Base-by-base conservation (phyloP, 2,329 filamentous ascomycete genomes). In the Domatiomyces globalis region DNA sequence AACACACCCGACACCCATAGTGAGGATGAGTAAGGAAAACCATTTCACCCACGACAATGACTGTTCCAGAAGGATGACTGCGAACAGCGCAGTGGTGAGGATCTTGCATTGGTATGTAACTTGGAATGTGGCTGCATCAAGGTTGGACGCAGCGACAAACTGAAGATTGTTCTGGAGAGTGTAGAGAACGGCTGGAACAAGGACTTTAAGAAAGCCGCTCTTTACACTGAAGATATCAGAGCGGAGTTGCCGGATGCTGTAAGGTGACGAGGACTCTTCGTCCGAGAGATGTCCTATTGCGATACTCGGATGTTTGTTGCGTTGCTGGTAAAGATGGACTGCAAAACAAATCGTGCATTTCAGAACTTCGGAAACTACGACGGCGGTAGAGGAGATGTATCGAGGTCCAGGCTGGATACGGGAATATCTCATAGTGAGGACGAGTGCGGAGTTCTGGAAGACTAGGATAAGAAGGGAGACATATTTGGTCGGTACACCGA, bases 71-170 rank as follows among this genome's bases (percentile, higher is more conserved):
- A 96, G 75, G 2, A 80, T 68, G 44, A 94, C 83, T 55, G 85
- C 90, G 68, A 95, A 95, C 27, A 95, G 67, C 2, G 92, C 89
- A 0, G 87, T 92, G 1, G 85, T 87, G 56, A 95, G 77, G 57
- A 96, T 92, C 78, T 95, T 95, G 53, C 95, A 74, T 69, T 98
- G 90, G 65, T 92, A 94, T 19, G 92, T 80, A 52, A 95, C 83
- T 67, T 95, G 88, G 65, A 95, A 96, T 50, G 90, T 87, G 5
- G 92, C 87, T 0, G 89, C 85, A 62, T 94, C 87, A 60, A 96
- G 68, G 59, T 96, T 95, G 54, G 85, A 86, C 8, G 95, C 80
- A 1, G 88, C 90, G 48, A 94, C 78, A 63, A 95, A 98, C 66
- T 95, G 87, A 48, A 96, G 71, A 15, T 85, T 85, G 64, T 95